phyloP scores from a whole-genome alignment of 2,329 filamentous ascomycete species.

The Orbilia quercus region DNA sequence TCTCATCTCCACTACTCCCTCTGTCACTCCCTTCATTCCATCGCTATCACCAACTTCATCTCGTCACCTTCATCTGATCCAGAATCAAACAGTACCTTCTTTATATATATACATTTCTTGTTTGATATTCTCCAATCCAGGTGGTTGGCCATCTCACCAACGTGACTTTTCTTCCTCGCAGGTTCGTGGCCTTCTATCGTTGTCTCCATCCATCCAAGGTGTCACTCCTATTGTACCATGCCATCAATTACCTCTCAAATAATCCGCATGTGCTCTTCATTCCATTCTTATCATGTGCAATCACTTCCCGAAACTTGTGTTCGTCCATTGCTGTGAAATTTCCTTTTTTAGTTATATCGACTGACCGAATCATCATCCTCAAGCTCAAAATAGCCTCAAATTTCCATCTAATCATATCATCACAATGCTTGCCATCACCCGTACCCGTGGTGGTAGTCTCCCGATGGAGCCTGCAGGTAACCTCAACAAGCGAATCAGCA shows the following conservation, averaged over 20 bases:
- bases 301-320: no score
- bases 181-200: not conserved
- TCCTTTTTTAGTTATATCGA: not conserved
- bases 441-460: conserved; percentile 22
- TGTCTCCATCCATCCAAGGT: not conserved
- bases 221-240: not conserved
- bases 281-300: no score
- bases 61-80: conserved; percentile 20
- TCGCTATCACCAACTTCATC: conserved; percentile 10
- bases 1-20: not conserved
- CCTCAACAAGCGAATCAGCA: conserved; percentile 46
- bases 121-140: not conserved
- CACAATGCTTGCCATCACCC: conserved; percentile 38
- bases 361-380: not conserved
- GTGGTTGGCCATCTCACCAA: not conserved
- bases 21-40: not conserved
- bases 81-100: conserved; percentile 23
- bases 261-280: no score
- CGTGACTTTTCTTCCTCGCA: conserved; percentile 1
- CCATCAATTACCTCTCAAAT: not conserved
- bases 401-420: not conserved
- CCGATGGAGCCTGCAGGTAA: conserved; percentile 39
- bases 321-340: no score
- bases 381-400: conserved; percentile 10
- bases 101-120: conserved; percentile 11